Evolutionary conservation across 2,329 filamentous ascomycete species (phyloP).

Genomic region (Fusarium goolgardi): DNA sequence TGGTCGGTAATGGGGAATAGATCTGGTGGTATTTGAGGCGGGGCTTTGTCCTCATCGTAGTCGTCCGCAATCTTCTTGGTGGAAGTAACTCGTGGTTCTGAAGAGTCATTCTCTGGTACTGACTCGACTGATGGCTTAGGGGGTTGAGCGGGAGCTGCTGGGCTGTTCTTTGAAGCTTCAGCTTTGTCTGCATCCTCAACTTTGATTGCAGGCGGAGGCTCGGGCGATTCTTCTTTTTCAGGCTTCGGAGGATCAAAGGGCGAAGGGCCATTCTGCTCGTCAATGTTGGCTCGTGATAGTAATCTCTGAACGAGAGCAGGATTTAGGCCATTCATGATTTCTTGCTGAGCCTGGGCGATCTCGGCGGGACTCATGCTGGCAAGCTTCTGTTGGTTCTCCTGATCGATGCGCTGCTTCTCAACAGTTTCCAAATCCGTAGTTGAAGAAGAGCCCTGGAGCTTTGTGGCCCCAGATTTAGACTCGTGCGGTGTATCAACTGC

Average conservation of each 20-base stretch:
- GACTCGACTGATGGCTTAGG: constrained; percentile 3
- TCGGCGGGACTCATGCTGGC: constrained; percentile 83
- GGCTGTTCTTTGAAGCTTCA: not conserved
- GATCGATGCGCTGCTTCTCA: constrained; percentile 80
- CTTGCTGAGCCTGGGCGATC: constrained; percentile 81
- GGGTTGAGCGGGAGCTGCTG: constrained; percentile 3
- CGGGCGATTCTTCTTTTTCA: constrained; percentile 23
- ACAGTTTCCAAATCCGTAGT: constrained; percentile 55
- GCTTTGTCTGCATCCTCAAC: constrained; percentile 50
- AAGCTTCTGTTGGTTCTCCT: constrained; percentile 81
- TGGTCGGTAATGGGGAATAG: constrained; percentile 57
- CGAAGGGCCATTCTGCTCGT: constrained; percentile 64
- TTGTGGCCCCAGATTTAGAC: not conserved
- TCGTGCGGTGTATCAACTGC: constrained; percentile 25
- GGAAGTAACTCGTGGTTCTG: constrained; percentile 9
- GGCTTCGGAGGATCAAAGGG: constrained; percentile 55
- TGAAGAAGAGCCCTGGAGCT: not conserved
- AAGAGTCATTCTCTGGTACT: not conserved
- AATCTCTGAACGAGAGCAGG: constrained; percentile 81
- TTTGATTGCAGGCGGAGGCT: constrained; percentile 49
- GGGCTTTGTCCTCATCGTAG: constrained; percentile 58
- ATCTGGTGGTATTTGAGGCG: constrained; percentile 56
- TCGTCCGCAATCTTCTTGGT: constrained; percentile 48
- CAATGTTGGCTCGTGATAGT: constrained; percentile 79
- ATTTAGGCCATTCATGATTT: constrained; percentile 82